Evolutionary conservation across 441 rosid species (phyloP), one percentile per base, ranked within the genome.

Genomic region (Viola pubescens): DNA sequence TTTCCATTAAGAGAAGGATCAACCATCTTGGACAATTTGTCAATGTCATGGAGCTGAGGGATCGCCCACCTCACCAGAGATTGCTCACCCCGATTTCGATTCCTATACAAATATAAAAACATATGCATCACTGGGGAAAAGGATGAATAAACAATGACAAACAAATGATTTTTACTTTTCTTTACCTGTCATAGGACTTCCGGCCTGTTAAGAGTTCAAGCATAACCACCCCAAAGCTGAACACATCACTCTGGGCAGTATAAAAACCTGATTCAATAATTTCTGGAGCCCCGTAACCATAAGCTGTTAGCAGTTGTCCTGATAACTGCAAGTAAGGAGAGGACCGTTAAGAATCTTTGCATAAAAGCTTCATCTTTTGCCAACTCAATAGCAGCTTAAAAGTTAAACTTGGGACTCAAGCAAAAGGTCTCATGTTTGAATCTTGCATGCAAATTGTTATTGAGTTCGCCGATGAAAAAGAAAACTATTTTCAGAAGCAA

Each of bases 171-270:
- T 46, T 54, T 48, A 53, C 48, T 12, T 54, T 41, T 5, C 37
- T 37, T 70, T 74, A 94, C 98, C 81, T 85, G 77, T 94, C 99
- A 58, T 81, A 49, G 59, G 96, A 84, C 70, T 81, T 84, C 59
- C 97, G 79, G 60, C 97, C 99, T 1, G 98, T 94, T 75, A 94
- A 76, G 71, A 94, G 91, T 73, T 94, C 99, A 56, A 94, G 58
- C 99, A 94, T 91, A 58, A 91, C 97, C 37, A 88, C 98, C 7
- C 98, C 99, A 73, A 91, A 94, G 78, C 98, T 91, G 68, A 77
- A 94, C 49, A 91, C 91, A 70, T 94, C 99, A 75, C 98, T 91
- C 63, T 77, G 82, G 63, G 66, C 65, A 39, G 91, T 91, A 72
- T 91, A 94, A 68, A 79, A 79, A 62, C 99, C 98, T 0, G 89